Evolutionary conservation across 108 stramenopile genomes (phyloP).

Genomic region (Stephanodiscus triporus): DNA sequence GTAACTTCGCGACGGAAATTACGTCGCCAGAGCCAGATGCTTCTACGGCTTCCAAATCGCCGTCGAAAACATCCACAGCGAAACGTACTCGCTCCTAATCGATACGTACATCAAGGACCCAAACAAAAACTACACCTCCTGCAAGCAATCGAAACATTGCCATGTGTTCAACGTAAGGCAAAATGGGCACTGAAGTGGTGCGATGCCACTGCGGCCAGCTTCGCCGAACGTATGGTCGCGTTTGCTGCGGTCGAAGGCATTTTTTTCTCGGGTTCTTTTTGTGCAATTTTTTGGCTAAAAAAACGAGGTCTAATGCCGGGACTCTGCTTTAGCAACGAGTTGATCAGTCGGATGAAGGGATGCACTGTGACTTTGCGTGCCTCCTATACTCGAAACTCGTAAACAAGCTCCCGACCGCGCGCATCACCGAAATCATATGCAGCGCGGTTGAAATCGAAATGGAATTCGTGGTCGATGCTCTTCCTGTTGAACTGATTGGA

Average conservation of each 20-base stretch:
- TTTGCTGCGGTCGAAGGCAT: no score
- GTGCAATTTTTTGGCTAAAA: no score
- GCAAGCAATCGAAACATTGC: conserved; percentile 31
- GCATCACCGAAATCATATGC: conserved; percentile 83
- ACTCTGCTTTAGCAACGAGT: no score
- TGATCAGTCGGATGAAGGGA: no score
- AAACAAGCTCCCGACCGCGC: conserved; percentile 53
- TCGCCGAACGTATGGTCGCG: no score
- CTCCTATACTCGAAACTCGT: no score
- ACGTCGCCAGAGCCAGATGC: not conserved
- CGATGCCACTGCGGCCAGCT: conserved; percentile 46
- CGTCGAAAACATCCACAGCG: conserved; percentile 90
- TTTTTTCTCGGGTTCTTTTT: no score
- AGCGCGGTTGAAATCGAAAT: conserved; percentile 51
- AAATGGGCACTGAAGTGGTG: conserved; percentile 95
- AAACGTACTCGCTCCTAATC: conserved; percentile 95
- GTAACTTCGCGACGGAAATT: not conserved
- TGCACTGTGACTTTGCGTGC: no score
- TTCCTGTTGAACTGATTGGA: no score
- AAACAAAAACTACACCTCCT: conserved; percentile 63
- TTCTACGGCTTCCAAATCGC: not conserved
- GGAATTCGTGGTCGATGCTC: conserved; percentile 81
- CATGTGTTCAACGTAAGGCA: conserved; percentile 86
- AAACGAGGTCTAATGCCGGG: no score
- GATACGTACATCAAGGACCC: conserved; percentile 92